Conservation (phyloP, 306 rosid species). For the Hippophae rhamnoides region DNA sequence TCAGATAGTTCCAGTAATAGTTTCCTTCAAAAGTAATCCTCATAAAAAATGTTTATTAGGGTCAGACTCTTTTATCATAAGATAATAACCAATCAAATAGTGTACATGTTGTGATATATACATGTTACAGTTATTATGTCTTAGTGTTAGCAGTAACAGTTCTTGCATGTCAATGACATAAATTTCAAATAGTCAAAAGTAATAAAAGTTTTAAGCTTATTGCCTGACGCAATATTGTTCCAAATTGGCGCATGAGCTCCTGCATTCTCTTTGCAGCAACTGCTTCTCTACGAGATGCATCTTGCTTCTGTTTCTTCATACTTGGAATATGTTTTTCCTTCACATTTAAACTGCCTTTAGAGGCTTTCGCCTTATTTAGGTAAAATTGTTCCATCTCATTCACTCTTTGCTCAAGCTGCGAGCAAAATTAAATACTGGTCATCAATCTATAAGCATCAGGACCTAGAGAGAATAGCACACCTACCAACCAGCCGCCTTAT, state of each 20-base stretch:
- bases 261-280: slow-evolving; percentile 87
- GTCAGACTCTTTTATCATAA: neutral
- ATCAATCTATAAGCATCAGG: slow-evolving; percentile 8
- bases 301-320: slow-evolving; percentile 68
- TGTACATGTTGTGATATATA: too few species aligned
- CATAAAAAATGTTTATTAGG: neutral
- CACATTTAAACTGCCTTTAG: slow-evolving; percentile 39
- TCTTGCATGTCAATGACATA: neutral
- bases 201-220: slow-evolving; percentile 11
- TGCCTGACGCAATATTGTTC: slow-evolving; percentile 79
- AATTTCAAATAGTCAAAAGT: neutral
- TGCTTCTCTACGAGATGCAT: slow-evolving; percentile 63
- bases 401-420: slow-evolving; percentile 65
- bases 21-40: neutral
- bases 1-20: neutral
- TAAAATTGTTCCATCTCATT: slow-evolving; percentile 51
- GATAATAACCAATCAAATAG: neutral
- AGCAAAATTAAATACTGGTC: slow-evolving; percentile 4
- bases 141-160: too few species aligned
- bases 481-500: neutral
- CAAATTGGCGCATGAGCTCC: slow-evolving; percentile 81
- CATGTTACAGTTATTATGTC: too few species aligned
- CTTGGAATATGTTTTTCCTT: slow-evolving; percentile 68
- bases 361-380: slow-evolving; percentile 22
- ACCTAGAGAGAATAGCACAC: slow-evolving; percentile 7